These are phyloP conservation scores for Scheffersomyces titani DNA, from an alignment of 1,139 yeast species.

Conservation along the genomic window DNA sequence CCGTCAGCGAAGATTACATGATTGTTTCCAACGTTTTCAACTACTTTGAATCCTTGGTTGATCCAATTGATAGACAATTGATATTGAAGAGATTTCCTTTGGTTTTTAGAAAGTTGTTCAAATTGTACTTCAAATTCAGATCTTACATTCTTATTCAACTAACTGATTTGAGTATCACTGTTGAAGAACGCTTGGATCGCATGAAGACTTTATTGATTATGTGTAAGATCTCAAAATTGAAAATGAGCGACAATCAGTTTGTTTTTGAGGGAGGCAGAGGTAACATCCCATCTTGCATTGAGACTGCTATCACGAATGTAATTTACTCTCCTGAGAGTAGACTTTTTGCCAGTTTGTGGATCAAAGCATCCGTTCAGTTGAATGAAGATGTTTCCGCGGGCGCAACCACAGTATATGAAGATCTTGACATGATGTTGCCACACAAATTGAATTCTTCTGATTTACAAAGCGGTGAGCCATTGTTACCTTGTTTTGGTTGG, in stretches of 20 bases:
- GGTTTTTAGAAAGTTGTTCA: conserved; percentile 66
- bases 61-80: conserved; percentile 44
- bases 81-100: conserved; percentile 61
- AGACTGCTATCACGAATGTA: conserved; percentile 75
- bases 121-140: conserved; percentile 67
- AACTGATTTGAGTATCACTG: conserved; percentile 55
- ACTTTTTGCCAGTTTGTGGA: conserved; percentile 65
- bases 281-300: conserved; percentile 82
- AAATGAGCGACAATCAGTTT: conserved; percentile 70
- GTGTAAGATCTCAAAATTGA: conserved; percentile 64
- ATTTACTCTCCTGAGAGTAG: conserved; percentile 82
- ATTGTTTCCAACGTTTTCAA: conserved; percentile 68
- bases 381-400: conserved; percentile 16
- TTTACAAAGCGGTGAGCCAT: conserved; percentile 36
- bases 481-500: conserved; percentile 82
- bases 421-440: conserved; percentile 40
- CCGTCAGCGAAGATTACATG: conserved; percentile 55
- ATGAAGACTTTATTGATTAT: conserved; percentile 72
- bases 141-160: conserved; percentile 67
- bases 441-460: conserved; percentile 25
- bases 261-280: conserved; percentile 42
- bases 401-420: conserved; percentile 25
- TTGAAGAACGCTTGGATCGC: conserved; percentile 63
- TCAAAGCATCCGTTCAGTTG: conserved; percentile 45
- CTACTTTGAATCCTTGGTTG: conserved; percentile 62